Evolutionary conservation across 2,329 filamentous ascomycete species (phyloP).

Genomic region (Colletotrichum musicola): DNA sequence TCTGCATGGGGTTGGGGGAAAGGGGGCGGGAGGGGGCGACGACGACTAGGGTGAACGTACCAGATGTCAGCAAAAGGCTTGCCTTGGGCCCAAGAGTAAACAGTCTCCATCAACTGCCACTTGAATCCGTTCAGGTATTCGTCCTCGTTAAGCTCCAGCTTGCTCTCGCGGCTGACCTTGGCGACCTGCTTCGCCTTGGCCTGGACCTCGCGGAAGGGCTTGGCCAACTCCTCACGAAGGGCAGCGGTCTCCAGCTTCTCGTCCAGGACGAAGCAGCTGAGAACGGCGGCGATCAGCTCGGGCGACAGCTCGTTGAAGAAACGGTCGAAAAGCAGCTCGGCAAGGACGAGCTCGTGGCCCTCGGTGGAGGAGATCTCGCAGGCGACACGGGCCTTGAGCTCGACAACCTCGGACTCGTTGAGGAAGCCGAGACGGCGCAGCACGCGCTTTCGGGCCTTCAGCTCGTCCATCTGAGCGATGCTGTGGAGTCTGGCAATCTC

Average conservation of each 20-base stretch:
- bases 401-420: conserved; percentile 93
- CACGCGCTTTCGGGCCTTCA: conserved; percentile 96
- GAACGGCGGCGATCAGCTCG: conserved; percentile 85
- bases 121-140: conserved; percentile 93
- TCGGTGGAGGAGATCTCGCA: conserved; percentile 95
- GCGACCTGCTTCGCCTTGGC: conserved; percentile 88
- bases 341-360: conserved; percentile 92
- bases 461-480: conserved; percentile 92
- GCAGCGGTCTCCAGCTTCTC: conserved; percentile 87
- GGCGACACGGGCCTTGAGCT: conserved; percentile 95
- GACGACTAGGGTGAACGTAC: conserved; percentile 76
- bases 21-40: not conserved
- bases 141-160: conserved; percentile 93
- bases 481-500: conserved; percentile 86
- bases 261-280: conserved; percentile 97
- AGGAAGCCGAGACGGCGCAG: conserved; percentile 95
- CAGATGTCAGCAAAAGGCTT: conserved; percentile 94
- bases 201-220: conserved; percentile 88
- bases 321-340: conserved; percentile 93
- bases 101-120: conserved; percentile 96
- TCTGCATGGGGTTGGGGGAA: too few relatives aligned
- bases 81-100: conserved; percentile 91
- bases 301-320: conserved; percentile 97
- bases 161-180: conserved; percentile 95
- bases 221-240: conserved; percentile 85